A percentile compares a stretch with the other conserved stretches of the same genome.
Evolutionary conservation across 1,139 yeast species (phyloP).

Genomic region (Hemisphaericaspora lyxosophila): DNA sequence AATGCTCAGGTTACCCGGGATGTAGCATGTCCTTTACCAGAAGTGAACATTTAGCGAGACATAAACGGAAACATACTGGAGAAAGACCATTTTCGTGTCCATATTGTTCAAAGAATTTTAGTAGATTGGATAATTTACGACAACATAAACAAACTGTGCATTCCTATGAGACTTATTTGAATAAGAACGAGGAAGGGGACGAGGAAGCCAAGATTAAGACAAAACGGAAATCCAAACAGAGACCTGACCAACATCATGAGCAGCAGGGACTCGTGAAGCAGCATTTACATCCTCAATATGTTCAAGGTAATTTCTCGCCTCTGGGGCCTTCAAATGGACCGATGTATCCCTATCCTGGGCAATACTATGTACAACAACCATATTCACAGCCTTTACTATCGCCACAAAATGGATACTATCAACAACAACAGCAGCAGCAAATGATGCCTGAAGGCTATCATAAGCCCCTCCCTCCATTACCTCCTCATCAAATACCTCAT

Average conservation of each 20-base stretch:
- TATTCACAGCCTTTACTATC: neutral
- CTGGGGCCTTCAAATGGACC: too few species aligned
- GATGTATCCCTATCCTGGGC: slow-evolving; percentile 5
- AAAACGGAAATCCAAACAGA: slow-evolving; percentile 11
- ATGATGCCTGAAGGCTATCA: too few species aligned
- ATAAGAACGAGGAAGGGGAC: slow-evolving; percentile 13
- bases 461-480: slow-evolving; percentile 13
- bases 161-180: slow-evolving; percentile 59
- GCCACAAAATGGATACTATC: slow-evolving; percentile 5
- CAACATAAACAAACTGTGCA: slow-evolving; percentile 95
- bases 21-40: slow-evolving; percentile 88
- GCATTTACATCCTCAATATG: slow-evolving; percentile 6
- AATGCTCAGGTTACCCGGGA: slow-evolving; percentile 83
- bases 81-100: slow-evolving; percentile 92
- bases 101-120: slow-evolving; percentile 74
- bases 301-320: too few species aligned
- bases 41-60: slow-evolving; percentile 89
- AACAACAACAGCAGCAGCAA: slow-evolving; percentile 9
- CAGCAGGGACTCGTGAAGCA: slow-evolving; percentile 9
- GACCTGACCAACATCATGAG: slow-evolving; percentile 5
- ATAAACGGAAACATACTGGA: slow-evolving; percentile 90
- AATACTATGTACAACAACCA: slow-evolving; percentile 7
- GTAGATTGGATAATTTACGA: slow-evolving; percentile 81
- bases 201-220: slow-evolving; percentile 9
- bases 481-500: slow-evolving; percentile 4